These are phyloP conservation scores for Neopestalotiopsis sp. DNA, from an alignment of 2,329 filamentous ascomycete genomes.

Conservation along the genomic window DNA sequence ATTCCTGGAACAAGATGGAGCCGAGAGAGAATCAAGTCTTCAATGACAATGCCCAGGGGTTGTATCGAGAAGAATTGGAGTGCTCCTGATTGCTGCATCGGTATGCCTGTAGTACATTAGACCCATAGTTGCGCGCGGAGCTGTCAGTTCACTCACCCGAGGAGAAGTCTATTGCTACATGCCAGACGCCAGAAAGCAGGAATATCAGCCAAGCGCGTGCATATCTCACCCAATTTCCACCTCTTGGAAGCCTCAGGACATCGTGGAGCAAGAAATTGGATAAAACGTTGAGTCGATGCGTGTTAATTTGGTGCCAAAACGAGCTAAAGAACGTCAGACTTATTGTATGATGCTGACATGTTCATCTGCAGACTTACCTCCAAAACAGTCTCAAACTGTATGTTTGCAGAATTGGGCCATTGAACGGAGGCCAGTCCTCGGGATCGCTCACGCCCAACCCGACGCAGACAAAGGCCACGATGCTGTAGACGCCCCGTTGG, in stretches of 20 bases:
- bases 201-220: constrained; percentile 21
- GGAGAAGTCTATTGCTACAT: constrained; percentile 22
- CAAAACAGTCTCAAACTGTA: not conserved
- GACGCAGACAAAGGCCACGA: constrained; percentile 7
- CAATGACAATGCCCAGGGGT: constrained; percentile 20
- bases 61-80: constrained; percentile 20
- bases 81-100: constrained; percentile 15
- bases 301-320: constrained; percentile 24
- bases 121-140: not conserved
- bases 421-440: constrained; percentile 19
- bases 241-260: constrained; percentile 8
- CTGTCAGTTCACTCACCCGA: constrained; percentile 11
- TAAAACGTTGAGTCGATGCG: constrained; percentile 19
- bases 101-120: not conserved
- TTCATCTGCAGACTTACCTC: not conserved
- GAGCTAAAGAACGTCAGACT: constrained; percentile 5
- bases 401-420: constrained; percentile 17
- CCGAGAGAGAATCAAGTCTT: constrained; percentile 16
- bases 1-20: not conserved
- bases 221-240: constrained; percentile 2
- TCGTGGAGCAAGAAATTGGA: constrained; percentile 20
- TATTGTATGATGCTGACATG: not conserved
- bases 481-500: constrained; percentile 21
- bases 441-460: constrained; percentile 11
- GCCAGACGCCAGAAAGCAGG: constrained; percentile 20